Evolutionary conservation across 768 basidiomycete species (phyloP).

Genomic region (Mycena metata): DNA sequence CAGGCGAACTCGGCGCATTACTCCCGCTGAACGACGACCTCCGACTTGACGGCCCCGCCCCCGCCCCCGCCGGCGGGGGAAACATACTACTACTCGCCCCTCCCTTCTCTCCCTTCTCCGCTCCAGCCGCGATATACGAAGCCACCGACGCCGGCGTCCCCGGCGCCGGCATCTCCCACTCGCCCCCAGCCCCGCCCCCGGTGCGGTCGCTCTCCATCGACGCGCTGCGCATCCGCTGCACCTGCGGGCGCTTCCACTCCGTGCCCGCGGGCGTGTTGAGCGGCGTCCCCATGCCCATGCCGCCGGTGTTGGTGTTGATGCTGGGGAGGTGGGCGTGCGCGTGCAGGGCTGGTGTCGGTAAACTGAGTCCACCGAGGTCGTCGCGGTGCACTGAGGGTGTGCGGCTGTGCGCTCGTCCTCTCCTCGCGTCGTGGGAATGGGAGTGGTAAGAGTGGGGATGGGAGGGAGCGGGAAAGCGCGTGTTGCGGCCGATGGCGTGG

Average conservation of each 20-base stretch:
- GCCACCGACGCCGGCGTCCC: conserved; percentile 8
- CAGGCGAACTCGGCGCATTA: conserved; percentile 82
- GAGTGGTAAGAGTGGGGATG: conserved; percentile 50
- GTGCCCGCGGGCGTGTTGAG: not conserved
- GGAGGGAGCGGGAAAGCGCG: conserved; percentile 65
- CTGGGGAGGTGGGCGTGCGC: too few relatives aligned
- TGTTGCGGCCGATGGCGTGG: conserved; percentile 92
- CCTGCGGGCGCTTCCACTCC: too few relatives aligned
- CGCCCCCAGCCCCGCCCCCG: not conserved
- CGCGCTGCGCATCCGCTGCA: not conserved
- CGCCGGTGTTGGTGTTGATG: too few relatives aligned
- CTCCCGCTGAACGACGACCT: conserved; percentile 85
- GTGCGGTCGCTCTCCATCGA: conserved; percentile 15
- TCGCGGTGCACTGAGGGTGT: conserved; percentile 17
- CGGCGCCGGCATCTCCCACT: not conserved
- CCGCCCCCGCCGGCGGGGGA: conserved; percentile 62
- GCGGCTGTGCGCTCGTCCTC: conserved; percentile 64
- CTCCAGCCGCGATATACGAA: too few relatives aligned
- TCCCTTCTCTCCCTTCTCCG: not conserved
- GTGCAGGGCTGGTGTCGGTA: too few relatives aligned
- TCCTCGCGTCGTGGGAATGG: conserved; percentile 52
- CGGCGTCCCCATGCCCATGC: conserved; percentile 4
- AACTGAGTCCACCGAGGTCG: conserved; percentile 43
- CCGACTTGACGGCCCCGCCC: conserved; percentile 69
- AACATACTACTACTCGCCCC: conserved; percentile 55